Evolutionary conservation across 768 basidiomycete species (phyloP), one percentile per base, ranked within the genome.

Genomic region (Coprinopsis strossmayeri): DNA sequence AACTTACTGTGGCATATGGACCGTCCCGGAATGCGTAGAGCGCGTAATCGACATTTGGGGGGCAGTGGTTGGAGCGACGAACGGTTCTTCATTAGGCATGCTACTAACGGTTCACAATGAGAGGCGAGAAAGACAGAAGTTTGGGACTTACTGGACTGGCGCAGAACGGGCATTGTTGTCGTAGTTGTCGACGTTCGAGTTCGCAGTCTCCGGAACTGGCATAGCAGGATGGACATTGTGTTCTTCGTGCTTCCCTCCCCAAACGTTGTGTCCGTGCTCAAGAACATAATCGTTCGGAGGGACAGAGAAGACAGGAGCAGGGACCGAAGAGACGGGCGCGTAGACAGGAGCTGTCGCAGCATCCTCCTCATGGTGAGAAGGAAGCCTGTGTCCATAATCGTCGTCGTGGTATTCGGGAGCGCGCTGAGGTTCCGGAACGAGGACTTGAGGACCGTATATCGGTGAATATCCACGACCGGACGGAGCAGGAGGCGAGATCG

Each of bases 1-100:
- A 24, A 42, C 67, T 3, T 61, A 72, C 69, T 64, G 54, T 32
- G 66, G 65, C 48, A 69, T 64, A 12, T 47, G 45, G 15, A 51
- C 34, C 4, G 26, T 46, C 2, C 57, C 56, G 2, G 54, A 34
- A 15, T 57, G 15, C n/a, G 17, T 63, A 52, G 12, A 59, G 25
- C 23, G 32, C 13, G 28, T 5, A n/a, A 18, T 46, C 10, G 5
- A 53, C 23, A 68, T 62, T 34, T 48, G 55, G 3, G 63, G 64
- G 11, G 46, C 52, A n/a, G 59, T 23, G 9, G 21, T 12, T n/a
- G 47, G 50, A 3, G 35, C 37, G 12, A 43, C 26, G 43, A 50
- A 50, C 24, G 52, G 44, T 20, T 50, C 48, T 11, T 34, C 24
- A 13, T 5, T 9, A 21, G 30, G 32, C 7, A 32, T 7, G 30